A percentile compares a stretch with the other conserved stretches of the same genome.
phyloP scores from a whole-genome alignment of 2,329 filamentous ascomycete genomes.

The Neofusicoccum ribis region DNA sequence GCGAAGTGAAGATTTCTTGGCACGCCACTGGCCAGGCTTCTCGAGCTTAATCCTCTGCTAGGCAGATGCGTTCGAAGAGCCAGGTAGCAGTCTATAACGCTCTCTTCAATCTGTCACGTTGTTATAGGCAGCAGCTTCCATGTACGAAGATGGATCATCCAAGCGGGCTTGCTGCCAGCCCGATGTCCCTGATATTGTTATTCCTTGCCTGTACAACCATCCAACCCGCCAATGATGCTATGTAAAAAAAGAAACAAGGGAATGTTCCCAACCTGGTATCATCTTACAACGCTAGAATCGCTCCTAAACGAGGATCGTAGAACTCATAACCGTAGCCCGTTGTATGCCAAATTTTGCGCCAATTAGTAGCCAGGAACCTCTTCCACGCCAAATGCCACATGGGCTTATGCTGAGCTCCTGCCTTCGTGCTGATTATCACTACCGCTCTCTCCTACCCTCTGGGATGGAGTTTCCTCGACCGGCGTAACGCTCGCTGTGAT shows the following conservation, averaged over 20 bases:
- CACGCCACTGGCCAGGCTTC: background rate
- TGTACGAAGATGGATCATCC: background rate
- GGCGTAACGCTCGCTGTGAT: constrained; percentile 14
- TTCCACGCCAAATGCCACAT: background rate
- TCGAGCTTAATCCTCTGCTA: background rate
- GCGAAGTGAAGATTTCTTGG: background rate
- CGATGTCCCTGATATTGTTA: background rate
- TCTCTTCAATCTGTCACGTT: background rate
- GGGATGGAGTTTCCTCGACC: constrained; percentile 14
- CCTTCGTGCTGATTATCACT: background rate
- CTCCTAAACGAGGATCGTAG: constrained; percentile 11
- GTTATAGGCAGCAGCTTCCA: background rate
- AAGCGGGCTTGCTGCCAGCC: background rate
- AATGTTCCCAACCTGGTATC: constrained; percentile 15
- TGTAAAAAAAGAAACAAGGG: constrained; percentile 11
- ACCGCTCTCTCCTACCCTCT: constrained; percentile 1
- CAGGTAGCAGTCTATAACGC: background rate
- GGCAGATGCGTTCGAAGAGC: background rate
- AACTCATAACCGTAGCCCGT: constrained; percentile 9
- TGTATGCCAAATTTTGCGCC: constrained; percentile 11
- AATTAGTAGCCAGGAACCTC: background rate
- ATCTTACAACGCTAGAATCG: constrained; percentile 17
- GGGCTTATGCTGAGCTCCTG: background rate
- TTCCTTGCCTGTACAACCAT: background rate
- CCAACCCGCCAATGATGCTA: background rate